Evolutionary conservation across 2,329 filamentous ascomycete species (phyloP).

Genomic region (Seiridium cupressi): DNA sequence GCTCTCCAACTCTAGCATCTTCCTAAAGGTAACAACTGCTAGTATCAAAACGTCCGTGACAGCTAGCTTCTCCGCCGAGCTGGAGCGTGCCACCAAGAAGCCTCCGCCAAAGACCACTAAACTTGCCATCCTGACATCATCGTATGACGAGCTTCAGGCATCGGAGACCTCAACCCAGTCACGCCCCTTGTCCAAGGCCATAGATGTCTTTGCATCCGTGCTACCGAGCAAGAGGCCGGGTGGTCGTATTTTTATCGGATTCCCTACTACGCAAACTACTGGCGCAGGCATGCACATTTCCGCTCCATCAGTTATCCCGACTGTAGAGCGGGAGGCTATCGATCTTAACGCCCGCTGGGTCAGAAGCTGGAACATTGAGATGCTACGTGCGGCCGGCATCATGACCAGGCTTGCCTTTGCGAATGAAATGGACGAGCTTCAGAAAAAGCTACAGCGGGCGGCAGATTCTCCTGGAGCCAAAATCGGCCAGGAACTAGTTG

Average conservation of each 20-base stretch:
- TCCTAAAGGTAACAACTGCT: slow-evolving; percentile 84
- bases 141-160: slow-evolving; percentile 76
- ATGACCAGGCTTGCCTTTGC: slow-evolving; percentile 84
- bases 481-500: slow-evolving; percentile 62
- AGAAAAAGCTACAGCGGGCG: slow-evolving; percentile 52
- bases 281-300: slow-evolving; percentile 92
- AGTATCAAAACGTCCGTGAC: slow-evolving; percentile 74
- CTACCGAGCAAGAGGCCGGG: slow-evolving; percentile 78
- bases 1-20: slow-evolving; percentile 74
- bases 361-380: slow-evolving; percentile 91
- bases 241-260: slow-evolving; percentile 94
- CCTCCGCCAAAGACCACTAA: slow-evolving; percentile 86
- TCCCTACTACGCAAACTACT: slow-evolving; percentile 95
- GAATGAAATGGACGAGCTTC: slow-evolving; percentile 80
- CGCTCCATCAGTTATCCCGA: slow-evolving; percentile 93
- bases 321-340: slow-evolving; percentile 94
- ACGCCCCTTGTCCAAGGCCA: slow-evolving; percentile 51
- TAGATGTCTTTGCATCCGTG: slow-evolving; percentile 86
- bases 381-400: slow-evolving; percentile 87
- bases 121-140: slow-evolving; percentile 85
- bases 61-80: slow-evolving; percentile 72
- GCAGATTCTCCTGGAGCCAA: slow-evolving; percentile 44
- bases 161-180: slow-evolving; percentile 53
- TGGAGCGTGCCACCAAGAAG: slow-evolving; percentile 96
- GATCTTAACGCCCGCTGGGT: slow-evolving; percentile 96